Evolutionary conservation across 305 asterid species (phyloP).

Genomic region (Solanum hybrid): DNA sequence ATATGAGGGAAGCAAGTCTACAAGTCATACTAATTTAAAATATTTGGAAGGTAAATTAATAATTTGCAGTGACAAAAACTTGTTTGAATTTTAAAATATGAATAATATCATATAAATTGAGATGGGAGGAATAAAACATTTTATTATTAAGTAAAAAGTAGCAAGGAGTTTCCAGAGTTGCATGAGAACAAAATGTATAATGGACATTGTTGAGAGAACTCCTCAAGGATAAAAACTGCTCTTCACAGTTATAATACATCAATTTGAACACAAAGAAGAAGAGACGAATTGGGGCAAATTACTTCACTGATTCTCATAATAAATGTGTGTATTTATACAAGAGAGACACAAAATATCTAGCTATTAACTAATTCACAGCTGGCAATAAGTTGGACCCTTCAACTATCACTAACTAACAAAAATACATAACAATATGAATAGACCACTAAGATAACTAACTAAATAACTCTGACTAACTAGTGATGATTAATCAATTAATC

Average conservation of each 20-base stretch:
- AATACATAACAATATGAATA: background rate
- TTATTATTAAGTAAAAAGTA: background rate
- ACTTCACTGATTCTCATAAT: background rate
- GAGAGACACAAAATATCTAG: background rate
- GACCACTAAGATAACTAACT: background rate
- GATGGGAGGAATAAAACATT: background rate
- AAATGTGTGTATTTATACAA: background rate
- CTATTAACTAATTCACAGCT: background rate
- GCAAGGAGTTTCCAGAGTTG: background rate
- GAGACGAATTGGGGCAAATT: background rate
- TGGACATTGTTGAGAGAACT: background rate
- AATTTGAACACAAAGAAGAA: background rate
- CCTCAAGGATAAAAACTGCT: background rate
- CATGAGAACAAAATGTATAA: background rate
- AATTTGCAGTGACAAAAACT: background rate
- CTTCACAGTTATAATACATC: background rate
- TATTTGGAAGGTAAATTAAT: background rate
- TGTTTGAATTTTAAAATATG: background rate
- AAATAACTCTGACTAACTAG: background rate
- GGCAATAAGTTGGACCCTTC: background rate
- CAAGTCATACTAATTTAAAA: background rate
- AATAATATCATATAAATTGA: no score
- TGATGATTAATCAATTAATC: no score
- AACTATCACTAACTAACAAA: background rate
- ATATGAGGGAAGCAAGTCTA: background rate